Evolutionary conservation across 2,329 filamentous ascomycete species (phyloP), one percentile per base, ranked within the genome.

Genomic region (Epichloe sibirici): DNA sequence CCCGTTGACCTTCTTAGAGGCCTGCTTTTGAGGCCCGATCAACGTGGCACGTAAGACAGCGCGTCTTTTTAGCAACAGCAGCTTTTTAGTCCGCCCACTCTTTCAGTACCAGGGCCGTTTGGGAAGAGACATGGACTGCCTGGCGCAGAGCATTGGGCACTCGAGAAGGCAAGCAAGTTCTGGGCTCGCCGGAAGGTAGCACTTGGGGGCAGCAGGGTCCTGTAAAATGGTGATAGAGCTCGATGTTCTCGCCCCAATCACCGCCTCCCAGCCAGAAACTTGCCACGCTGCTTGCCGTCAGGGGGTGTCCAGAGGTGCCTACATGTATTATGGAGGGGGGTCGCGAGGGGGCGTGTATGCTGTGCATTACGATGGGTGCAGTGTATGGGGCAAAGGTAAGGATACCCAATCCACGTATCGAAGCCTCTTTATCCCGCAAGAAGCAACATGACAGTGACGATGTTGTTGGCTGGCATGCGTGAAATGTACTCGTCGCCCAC

Each of bases 361-460:
- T 58, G 56, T 61, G 58, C 58, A 56, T 58, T 57, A 54, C 51
- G 43, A 62, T 58, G 57, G 57, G 54, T 57, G 57, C 53, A 54
- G 57, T 55, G 56, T 62, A 68, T 68, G 65, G 65, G 63, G 61
- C 63, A 60, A 60, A 66, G 61, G 66, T 69, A 69, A 57, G 64
- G 66, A 63, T 69, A 69, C 67, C 67, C 67, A 69, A 69, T 68
- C 61, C 63, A 67, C 59, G 63, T 61, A 66, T 63, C 59, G 62
- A 64, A 61, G 61, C 59, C 60, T 63, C 63, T 61, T 64, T 65
- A 62, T 65, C 64, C 65, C 62, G 65, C 66, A 68, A 61, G 58
- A 59, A 61, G 57, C 58, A 63, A 58, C 55, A 61, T 57, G 58
- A 63, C 56, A 57, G 59, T 59, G 57, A 61, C 52, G 53, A 57